Percentiles rank a stretch among this genome's conserved stretches.
Evolutionary conservation across 169 alveolate species (phyloP).

Genomic region (Besnoitia besnoiti): DNA sequence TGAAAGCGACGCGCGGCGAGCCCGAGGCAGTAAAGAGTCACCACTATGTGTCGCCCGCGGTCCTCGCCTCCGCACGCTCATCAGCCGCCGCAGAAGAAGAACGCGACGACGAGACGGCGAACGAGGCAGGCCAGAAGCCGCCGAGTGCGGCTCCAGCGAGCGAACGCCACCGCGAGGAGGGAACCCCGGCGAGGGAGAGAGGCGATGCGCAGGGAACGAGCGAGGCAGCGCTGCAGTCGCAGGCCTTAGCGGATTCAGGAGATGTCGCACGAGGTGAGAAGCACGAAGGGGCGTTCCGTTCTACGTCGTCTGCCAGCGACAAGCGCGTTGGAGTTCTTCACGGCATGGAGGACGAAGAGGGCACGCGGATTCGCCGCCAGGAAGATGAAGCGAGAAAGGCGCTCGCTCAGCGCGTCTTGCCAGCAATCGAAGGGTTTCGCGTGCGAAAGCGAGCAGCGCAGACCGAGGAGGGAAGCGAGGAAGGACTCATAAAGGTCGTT

Average conservation of each 20-base stretch:
- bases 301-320: not conserved
- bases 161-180: not conserved
- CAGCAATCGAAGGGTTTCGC: not conserved
- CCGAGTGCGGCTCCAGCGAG: not conserved
- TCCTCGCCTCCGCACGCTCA: not conserved
- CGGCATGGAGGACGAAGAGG: conserved; percentile 9
- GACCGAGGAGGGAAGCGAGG: not conserved
- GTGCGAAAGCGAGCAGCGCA: not conserved
- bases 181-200: not conserved
- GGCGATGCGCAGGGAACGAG: not conserved
- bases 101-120: not conserved
- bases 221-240: not conserved
- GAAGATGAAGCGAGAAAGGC: not conserved
- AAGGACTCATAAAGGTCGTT: not conserved
- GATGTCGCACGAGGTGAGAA: too few species aligned
- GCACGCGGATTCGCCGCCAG: not conserved
- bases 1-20: not conserved
- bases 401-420: not conserved
- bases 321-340: not conserved
- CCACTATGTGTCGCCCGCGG: not conserved
- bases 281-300: not conserved
- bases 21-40: not conserved
- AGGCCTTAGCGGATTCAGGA: too few species aligned
- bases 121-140: not conserved
- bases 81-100: not conserved